These are phyloP conservation scores for Aphanocladium album DNA, from an alignment of 2,329 filamentous ascomycete species.

Conservation along the genomic window DNA sequence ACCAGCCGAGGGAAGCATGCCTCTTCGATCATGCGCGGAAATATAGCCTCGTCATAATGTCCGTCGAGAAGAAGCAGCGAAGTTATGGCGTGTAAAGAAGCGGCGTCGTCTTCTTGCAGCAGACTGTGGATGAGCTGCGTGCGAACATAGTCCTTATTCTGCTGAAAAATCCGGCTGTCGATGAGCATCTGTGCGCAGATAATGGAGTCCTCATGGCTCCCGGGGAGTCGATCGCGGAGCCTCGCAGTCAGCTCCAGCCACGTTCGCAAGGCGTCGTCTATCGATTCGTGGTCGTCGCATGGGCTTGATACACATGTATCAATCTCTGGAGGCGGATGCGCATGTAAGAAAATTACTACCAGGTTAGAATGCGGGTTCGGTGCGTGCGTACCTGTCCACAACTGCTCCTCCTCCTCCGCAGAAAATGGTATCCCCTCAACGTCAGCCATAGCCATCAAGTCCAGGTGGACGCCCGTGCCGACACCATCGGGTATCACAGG, in stretches of 20 bases:
- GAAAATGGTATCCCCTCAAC: slow-evolving; percentile 58
- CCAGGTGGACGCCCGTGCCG: slow-evolving; percentile 19
- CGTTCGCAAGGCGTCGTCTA: slow-evolving; percentile 80
- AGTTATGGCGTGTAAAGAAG: slow-evolving; percentile 74
- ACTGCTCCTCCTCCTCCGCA: slow-evolving; percentile 76
- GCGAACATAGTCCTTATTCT: slow-evolving; percentile 80
- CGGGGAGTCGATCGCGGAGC: slow-evolving; percentile 70
- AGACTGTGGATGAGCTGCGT: slow-evolving; percentile 90
- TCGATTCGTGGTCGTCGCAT: slow-evolving; percentile 49
- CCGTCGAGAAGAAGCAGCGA: slow-evolving; percentile 87
- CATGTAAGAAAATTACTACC: neutral
- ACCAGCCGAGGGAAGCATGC: slow-evolving; percentile 78
- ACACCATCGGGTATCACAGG: slow-evolving; percentile 29
- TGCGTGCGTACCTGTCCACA: slow-evolving; percentile 69
- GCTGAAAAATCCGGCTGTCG: slow-evolving; percentile 66
- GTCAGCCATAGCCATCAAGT: slow-evolving; percentile 47
- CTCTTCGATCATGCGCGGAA: slow-evolving; percentile 82
- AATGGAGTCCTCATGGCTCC: slow-evolving; percentile 72
- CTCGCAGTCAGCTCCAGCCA: slow-evolving; percentile 76
- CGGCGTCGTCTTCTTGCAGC: slow-evolving; percentile 79
- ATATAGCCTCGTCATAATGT: slow-evolving; percentile 67
- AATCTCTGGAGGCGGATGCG: slow-evolving; percentile 36
- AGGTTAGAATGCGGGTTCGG: too few relatives aligned
- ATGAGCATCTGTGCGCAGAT: slow-evolving; percentile 76
- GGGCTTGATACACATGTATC: slow-evolving; percentile 39